Evolutionary conservation across 164 flowering plant species (phyloP).

Genomic region (Tetracentron sinense): DNA sequence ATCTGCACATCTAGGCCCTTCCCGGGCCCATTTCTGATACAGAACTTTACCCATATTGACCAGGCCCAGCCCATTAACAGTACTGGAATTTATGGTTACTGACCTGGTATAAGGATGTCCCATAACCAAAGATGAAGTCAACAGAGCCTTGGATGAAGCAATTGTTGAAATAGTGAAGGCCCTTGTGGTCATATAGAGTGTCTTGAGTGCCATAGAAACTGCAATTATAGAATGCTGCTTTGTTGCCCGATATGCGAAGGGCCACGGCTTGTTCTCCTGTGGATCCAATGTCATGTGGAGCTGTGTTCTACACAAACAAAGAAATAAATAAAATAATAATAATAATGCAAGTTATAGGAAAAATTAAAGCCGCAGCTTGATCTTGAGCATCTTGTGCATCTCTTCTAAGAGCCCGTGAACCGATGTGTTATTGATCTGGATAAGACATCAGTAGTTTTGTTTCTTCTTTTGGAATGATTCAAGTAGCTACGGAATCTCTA

Average conservation of each 20-base stretch:
- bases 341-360: too few relatives aligned
- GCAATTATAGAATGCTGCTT: conserved; percentile 66
- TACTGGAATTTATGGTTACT: neutral
- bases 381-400: too few relatives aligned
- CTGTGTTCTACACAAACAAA: conserved; percentile 44
- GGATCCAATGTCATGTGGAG: conserved; percentile 40
- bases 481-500: conserved; percentile 7
- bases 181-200: conserved; percentile 70
- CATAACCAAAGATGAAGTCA: conserved; percentile 75
- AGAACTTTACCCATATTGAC: too few relatives aligned
- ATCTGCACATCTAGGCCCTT: neutral
- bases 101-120: conserved; percentile 66
- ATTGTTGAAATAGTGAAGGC: conserved; percentile 62
- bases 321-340: neutral
- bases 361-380: too few relatives aligned
- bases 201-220: conserved; percentile 63
- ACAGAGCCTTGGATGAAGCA: conserved; percentile 79
- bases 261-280: conserved; percentile 63
- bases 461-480: neutral
- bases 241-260: conserved; percentile 53
- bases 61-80: neutral
- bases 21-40: too few relatives aligned
- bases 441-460: conserved; percentile 4
- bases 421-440: neutral
- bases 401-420: neutral